Evolutionary conservation across 257 asterid species (phyloP).

Genomic region (Eucommia ulmoides): DNA sequence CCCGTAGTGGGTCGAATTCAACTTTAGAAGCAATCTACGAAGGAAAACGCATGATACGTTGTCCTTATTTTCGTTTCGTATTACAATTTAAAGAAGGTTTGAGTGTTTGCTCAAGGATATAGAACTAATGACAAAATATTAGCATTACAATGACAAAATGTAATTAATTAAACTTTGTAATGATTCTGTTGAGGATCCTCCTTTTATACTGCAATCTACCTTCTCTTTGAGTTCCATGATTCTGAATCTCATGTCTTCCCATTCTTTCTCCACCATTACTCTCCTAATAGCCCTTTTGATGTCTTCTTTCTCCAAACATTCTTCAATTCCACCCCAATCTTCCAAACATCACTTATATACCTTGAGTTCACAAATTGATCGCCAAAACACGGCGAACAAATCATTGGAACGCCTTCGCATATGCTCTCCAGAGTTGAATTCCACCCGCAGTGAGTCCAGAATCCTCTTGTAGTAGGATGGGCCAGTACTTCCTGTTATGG

Average conservation of each 20-base stretch:
- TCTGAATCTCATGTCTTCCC: not conserved
- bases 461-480: too few species aligned
- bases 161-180: not conserved
- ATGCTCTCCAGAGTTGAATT: not conserved
- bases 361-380: not conserved
- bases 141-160: not conserved
- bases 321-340: not conserved
- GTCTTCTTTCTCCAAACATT: not conserved
- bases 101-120: too few species aligned
- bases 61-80: too few species aligned
- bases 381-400: not conserved
- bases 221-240: not conserved
- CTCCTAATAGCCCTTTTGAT: not conserved
- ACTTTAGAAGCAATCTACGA: too few species aligned
- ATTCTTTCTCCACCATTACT: not conserved
- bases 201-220: not conserved
- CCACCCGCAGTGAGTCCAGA: not conserved
- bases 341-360: not conserved
- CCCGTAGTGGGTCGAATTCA: too few species aligned
- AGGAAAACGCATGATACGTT: too few species aligned
- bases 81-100: too few species aligned
- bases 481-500: not conserved
- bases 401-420: not conserved
- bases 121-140: too few species aligned
- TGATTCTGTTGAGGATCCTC: not conserved